Percentiles rank a stretch among this genome's conserved stretches.
phyloP scores from a whole-genome alignment of 148 eudicot genomes.

The Persicaria maculosa region DNA sequence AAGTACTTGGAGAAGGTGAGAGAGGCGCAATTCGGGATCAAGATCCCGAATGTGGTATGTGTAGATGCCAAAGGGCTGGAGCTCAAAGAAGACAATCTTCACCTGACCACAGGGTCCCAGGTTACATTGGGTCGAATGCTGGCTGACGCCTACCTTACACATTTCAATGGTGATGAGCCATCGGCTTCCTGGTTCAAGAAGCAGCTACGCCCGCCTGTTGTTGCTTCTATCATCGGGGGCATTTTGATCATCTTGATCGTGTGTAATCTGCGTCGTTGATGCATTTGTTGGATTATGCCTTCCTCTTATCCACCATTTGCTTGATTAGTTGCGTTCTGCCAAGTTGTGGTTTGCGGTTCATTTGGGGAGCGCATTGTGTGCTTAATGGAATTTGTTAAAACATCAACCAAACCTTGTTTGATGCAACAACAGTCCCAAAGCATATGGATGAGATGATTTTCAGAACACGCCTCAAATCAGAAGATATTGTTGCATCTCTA shows the following conservation, averaged over 20 bases:
- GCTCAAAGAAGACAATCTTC: slow-evolving; percentile 61
- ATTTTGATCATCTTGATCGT: slow-evolving; percentile 13
- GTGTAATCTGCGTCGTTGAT: slow-evolving; percentile 3
- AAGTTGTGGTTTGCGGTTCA: neutral
- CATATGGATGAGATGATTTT: too few relatives aligned
- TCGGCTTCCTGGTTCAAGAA: slow-evolving; percentile 4
- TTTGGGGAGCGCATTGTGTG: too few relatives aligned
- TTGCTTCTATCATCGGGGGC: slow-evolving; percentile 8
- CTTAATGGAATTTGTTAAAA: too few relatives aligned
- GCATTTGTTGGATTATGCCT: neutral
- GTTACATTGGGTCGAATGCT: slow-evolving; percentile 60
- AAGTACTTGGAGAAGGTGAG: slow-evolving; percentile 46
- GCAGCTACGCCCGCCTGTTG: neutral
- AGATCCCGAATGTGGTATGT: slow-evolving; percentile 60
- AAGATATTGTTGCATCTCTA: too few relatives aligned
- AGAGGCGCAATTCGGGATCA: slow-evolving; percentile 57
- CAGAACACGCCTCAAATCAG: too few relatives aligned
- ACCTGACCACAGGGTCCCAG: slow-evolving; percentile 61
- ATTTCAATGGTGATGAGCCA: slow-evolving; percentile 24
- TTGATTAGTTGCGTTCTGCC: neutral
- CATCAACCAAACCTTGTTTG: too few relatives aligned
- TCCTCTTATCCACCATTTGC: neutral
- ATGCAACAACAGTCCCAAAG: too few relatives aligned
- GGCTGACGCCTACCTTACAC: slow-evolving; percentile 61
- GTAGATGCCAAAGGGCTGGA: slow-evolving; percentile 81